Percentiles rank a stretch among this genome's conserved stretches.
Evolutionary conservation across 2,329 filamentous ascomycete genomes (phyloP).

Genomic region (Pseudonectria buxi): DNA sequence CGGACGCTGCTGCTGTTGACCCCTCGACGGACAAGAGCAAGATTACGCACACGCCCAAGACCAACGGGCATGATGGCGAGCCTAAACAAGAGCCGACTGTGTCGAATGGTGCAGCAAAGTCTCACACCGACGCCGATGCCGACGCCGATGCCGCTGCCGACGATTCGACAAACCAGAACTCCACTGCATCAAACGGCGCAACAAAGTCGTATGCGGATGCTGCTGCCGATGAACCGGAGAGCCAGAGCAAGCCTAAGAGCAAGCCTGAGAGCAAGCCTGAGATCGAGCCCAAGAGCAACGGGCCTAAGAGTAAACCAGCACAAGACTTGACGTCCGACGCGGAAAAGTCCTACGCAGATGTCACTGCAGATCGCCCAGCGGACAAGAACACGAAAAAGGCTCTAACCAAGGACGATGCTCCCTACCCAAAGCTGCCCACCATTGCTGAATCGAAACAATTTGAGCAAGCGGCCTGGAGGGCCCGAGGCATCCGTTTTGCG

Average conservation of each 20-base stretch:
- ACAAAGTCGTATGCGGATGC: constrained; percentile 6
- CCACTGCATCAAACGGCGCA: constrained; percentile 1
- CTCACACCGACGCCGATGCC: no score
- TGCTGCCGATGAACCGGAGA: no score
- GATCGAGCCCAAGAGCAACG: no score
- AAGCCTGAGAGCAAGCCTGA: no score
- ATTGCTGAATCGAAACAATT: constrained; percentile 10
- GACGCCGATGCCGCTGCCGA: constrained; percentile 1
- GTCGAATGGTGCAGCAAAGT: constrained; percentile 12
- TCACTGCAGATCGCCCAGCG: constrained; percentile 7
- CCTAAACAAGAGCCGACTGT: constrained; percentile 5
- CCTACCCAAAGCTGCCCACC: constrained; percentile 24
- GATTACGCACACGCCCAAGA: constrained; percentile 8
- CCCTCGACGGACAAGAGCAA: no score
- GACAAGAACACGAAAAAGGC: constrained; percentile 3
- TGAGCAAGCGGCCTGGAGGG: constrained; percentile 28
- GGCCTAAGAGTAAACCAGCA: no score
- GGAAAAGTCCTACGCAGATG: constrained; percentile 16
- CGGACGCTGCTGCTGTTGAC: no score
- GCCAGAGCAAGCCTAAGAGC: no score
- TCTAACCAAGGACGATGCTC: constrained; percentile 4
- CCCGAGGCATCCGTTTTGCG: constrained; percentile 69
- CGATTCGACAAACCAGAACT: no score
- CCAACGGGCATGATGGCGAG: constrained; percentile 14
- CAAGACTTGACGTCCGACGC: no score